phyloP scores from a whole-genome alignment of 2,329 filamentous ascomycete genomes.

The Scleromitrula shiraiana region DNA sequence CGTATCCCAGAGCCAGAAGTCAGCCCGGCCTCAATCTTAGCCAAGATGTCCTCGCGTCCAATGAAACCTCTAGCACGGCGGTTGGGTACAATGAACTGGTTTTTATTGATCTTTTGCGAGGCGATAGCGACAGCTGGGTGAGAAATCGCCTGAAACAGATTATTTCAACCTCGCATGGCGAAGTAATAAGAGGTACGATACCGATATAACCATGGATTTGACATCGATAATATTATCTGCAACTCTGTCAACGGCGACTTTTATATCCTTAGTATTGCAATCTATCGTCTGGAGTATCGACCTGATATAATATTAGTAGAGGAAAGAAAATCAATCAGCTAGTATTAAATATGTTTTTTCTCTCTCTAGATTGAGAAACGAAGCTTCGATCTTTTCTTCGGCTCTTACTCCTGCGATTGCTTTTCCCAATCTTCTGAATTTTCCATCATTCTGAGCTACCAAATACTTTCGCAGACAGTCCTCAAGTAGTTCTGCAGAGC shows the following conservation, averaged over 20 bases:
- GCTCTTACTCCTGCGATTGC: background rate
- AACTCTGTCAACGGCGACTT: background rate
- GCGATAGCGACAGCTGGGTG: too few species aligned
- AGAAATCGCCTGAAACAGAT: background rate
- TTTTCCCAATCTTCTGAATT: background rate
- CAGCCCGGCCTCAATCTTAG: conserved; percentile 11
- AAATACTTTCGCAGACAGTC: background rate
- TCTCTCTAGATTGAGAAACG: conserved; percentile 3
- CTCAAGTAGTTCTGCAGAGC: background rate
- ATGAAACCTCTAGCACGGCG: conserved; percentile 13
- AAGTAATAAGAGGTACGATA: too few species aligned
- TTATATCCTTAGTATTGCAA: background rate
- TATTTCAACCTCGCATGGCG: background rate
- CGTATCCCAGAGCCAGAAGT: background rate
- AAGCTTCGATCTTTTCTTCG: background rate
- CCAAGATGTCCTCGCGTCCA: conserved; percentile 16
- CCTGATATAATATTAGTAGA: background rate
- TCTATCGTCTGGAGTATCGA: background rate
- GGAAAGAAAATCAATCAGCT: background rate
- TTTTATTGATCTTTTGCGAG: background rate
- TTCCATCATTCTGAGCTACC: background rate
- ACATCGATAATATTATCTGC: background rate
- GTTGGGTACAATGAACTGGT: conserved; percentile 11
- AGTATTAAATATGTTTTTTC: conserved; percentile 5
- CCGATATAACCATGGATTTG: background rate